Evolutionary conservation across 1,284 basidiomycete genomes (phyloP).

Genomic region (Taiwanofungus camphoratus): DNA sequence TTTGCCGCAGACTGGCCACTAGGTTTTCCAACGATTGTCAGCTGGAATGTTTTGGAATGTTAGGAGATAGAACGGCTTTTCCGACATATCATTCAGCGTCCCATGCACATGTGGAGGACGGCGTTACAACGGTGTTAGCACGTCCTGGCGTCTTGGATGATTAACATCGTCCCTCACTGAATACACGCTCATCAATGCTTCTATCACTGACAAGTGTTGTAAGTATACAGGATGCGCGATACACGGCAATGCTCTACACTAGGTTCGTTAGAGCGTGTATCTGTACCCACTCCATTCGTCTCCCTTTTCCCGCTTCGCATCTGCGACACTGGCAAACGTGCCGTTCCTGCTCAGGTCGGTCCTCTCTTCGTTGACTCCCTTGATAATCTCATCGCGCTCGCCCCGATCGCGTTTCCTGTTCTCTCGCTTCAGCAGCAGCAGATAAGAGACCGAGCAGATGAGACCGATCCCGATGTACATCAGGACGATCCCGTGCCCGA

Average conservation of each 20-base stretch:
- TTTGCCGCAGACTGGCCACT: no score
- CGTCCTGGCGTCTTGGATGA: no score
- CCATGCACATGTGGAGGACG: no score
- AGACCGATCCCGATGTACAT: constrained; percentile 44
- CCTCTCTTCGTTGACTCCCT: constrained; percentile 25
- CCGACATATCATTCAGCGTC: no score
- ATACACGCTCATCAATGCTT: no score
- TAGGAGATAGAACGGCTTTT: no score
- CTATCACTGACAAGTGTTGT: no score
- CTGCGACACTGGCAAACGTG: constrained; percentile 28
- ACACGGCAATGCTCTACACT: not conserved
- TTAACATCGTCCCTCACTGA: no score
- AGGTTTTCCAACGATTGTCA: no score
- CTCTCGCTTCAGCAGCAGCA: constrained; percentile 33
- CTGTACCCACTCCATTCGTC: constrained; percentile 35
- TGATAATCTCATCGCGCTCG: constrained; percentile 43
- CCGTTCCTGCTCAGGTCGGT: constrained; percentile 28
- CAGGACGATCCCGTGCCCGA: constrained; percentile 47
- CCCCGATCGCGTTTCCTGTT: constrained; percentile 40
- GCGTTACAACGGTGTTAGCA: no score
- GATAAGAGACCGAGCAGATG: constrained; percentile 34
- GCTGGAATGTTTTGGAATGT: no score
- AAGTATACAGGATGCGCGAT: not conserved
- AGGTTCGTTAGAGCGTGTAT: constrained; percentile 25
- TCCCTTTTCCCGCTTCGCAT: constrained; percentile 34